Conservation (phyloP, 208 protist species). For the Acanthamoeba royreba region DNA sequence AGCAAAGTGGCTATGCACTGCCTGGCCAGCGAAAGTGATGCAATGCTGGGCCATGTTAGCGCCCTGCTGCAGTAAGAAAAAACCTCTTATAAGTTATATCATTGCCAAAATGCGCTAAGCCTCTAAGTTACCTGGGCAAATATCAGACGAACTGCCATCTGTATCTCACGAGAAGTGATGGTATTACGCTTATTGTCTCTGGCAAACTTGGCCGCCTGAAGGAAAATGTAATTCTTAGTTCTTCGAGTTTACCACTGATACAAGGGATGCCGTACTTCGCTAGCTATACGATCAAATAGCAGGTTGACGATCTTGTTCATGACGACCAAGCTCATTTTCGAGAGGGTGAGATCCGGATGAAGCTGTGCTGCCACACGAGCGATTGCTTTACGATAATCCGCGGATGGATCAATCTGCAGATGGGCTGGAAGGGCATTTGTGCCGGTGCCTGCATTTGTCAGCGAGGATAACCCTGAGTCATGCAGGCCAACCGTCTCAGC, state of each 20-base stretch:
- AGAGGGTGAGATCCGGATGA: background rate
- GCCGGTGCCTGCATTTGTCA: background rate
- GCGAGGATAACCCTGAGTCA: background rate
- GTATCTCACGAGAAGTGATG: background rate
- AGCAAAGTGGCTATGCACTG: background rate
- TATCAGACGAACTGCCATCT: background rate
- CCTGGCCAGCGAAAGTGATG: background rate
- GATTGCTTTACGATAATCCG: slow-evolving; percentile 11
- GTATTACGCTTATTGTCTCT: slow-evolving; percentile 5
- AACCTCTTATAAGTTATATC: background rate
- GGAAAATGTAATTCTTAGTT: no score
- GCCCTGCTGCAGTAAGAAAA: background rate
- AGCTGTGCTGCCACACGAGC: background rate
- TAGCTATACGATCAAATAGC: background rate
- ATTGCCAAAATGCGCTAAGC: background rate
- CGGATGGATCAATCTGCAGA: background rate
- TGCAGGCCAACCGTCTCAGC: background rate
- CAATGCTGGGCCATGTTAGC: background rate
- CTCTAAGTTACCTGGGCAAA: background rate
- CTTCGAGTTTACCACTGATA: no score
- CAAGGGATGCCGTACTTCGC: background rate
- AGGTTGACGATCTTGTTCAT: slow-evolving; percentile 47
- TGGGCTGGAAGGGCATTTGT: background rate
- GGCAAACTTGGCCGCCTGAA: background rate
- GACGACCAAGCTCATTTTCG: slow-evolving; percentile 14